Evolutionary conservation across 352 stramenopile species (phyloP), one percentile per base, ranked within the genome.

Genomic region (Ochromonadaceae sp.): DNA sequence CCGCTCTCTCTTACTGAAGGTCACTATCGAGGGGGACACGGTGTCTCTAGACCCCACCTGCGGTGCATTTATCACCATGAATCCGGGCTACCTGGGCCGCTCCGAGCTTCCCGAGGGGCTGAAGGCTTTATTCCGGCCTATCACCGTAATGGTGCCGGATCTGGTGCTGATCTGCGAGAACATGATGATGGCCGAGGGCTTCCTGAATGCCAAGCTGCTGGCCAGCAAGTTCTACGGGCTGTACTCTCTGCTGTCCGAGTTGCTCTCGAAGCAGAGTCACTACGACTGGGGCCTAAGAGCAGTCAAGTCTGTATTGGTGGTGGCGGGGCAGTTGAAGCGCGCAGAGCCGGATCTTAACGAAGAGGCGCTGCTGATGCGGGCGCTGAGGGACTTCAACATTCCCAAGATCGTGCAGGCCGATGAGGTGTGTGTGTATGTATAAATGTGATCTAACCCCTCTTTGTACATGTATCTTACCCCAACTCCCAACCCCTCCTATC

Each of bases 201-300:
- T 94, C 60, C 87, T 87, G 10, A 75, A 86, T 40, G 82, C 84
- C 32, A 92, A 93, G 69, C 82, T 86, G 32, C 74, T 95, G 14
- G 86, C 86, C 10, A 87, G 78, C 25, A 96, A 96, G 71, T 92
- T 96, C 52, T 91, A 92, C 50, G 84, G 82, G 0, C 75, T 96
- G 26, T 94, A 94, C 67, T 89, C 79, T 20, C 65, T 95, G 38
- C 73, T 93, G 0, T 79, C 80, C 0, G 85, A 95, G 52, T 72
- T 94, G 4, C 69, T 95, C 14, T 91, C 83, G 5, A 92, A 93
- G 56, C 84, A 74, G 69, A 88, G 81, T 25, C 86, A 95, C 70
- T 95, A 95, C 70, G 87, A 95, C 72, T 95, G 87, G 87, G 85
- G 85, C 4, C 83, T 96, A 53, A 83, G 87, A 68, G 84, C 85